Conservation (phyloP, 2,329 filamentous ascomycete species). For the Aspergillus hiratsukae region DNA sequence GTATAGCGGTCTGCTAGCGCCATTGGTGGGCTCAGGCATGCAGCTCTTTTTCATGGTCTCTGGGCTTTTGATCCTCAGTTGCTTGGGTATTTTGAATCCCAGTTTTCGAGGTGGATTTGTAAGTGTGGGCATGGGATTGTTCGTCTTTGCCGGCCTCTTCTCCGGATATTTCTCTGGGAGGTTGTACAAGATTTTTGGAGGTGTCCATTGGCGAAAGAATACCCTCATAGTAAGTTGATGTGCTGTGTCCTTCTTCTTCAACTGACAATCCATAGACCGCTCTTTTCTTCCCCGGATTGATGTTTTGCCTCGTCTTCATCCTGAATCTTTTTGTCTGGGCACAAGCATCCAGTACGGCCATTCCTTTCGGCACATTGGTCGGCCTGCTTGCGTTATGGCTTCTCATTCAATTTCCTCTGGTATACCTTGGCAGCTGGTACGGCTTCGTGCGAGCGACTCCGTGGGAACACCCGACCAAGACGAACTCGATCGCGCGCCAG, state of each 20-base stretch:
- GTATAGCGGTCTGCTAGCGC: constrained; percentile 69
- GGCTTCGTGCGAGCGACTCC: constrained; percentile 63
- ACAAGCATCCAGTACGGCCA: constrained; percentile 79
- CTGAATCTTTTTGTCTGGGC: constrained; percentile 89
- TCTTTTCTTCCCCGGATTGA: constrained; percentile 70
- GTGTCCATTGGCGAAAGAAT: constrained; percentile 69
- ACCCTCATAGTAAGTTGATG: constrained; percentile 53
- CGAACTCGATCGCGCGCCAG: constrained; percentile 65
- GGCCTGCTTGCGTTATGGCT: constrained; percentile 74
- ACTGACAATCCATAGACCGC: constrained; percentile 52
- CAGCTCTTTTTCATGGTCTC: constrained; percentile 79
- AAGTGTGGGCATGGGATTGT: constrained; percentile 76
- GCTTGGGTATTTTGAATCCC: constrained; percentile 74
- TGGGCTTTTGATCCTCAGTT: constrained; percentile 67
- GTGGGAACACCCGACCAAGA: constrained; percentile 81
- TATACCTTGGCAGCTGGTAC: constrained; percentile 74
- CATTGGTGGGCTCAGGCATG: constrained; percentile 78
- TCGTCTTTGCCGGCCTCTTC: constrained; percentile 76
- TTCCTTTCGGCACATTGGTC: constrained; percentile 75
- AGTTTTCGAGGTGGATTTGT: constrained; percentile 88
- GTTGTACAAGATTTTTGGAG: constrained; percentile 78
- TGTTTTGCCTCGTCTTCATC: constrained; percentile 71
- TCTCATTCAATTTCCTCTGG: constrained; percentile 77
- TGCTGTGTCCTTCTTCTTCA: constrained; percentile 1
- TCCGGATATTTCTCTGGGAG: constrained; percentile 84